Percentiles rank a stretch among this genome's conserved stretches.
phyloP scores from a whole-genome alignment of 768 basidiomycete genomes.

The Naganishia vaughanmartiniae region DNA sequence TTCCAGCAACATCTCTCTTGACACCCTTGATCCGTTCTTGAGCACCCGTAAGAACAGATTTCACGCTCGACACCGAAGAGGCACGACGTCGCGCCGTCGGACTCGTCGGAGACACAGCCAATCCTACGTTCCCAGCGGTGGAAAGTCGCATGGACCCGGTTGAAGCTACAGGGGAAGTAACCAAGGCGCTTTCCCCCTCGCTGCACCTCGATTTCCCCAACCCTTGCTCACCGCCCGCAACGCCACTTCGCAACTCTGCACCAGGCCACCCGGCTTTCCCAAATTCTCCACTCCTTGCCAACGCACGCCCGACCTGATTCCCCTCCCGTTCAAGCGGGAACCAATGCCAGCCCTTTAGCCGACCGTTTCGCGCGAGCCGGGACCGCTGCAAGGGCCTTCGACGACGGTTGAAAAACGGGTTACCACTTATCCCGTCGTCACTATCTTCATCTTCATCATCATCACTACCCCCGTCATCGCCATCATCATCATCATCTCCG shows the following conservation, averaged over 20 bases:
- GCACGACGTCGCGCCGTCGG: constrained; percentile 9
- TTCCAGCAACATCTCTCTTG: constrained; percentile 6
- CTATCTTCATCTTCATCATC: constrained; percentile 9
- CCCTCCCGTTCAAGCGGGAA: constrained; percentile 40
- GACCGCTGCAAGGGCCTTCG: not conserved
- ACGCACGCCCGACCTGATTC: constrained; percentile 35
- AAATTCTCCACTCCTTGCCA: constrained; percentile 45
- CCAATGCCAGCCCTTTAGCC: constrained; percentile 37
- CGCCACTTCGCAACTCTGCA: not conserved
- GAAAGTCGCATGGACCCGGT: not conserved
- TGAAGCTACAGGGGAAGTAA: not conserved
- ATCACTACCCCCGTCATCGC: constrained; percentile 13
- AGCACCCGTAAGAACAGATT: constrained; percentile 1
- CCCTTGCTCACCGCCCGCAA: not conserved
- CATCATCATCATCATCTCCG: constrained; percentile 1
- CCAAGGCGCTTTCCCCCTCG: constrained; percentile 1
- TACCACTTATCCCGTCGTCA: constrained; percentile 4
- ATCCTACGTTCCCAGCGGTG: not conserved
- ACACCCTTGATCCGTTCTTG: constrained; percentile 23
- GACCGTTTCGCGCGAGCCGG: constrained; percentile 7
- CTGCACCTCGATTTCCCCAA: not conserved
- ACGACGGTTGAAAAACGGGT: constrained; percentile 5
- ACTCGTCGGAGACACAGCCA: not conserved
- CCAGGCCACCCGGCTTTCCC: constrained; percentile 39
- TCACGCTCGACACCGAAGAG: constrained; percentile 21